A percentile compares a stretch with the other conserved stretches of the same genome.
These are phyloP conservation scores for Pythium brachiatum DNA, from an alignment of 352 stramenopile species.

Conservation along the genomic window DNA sequence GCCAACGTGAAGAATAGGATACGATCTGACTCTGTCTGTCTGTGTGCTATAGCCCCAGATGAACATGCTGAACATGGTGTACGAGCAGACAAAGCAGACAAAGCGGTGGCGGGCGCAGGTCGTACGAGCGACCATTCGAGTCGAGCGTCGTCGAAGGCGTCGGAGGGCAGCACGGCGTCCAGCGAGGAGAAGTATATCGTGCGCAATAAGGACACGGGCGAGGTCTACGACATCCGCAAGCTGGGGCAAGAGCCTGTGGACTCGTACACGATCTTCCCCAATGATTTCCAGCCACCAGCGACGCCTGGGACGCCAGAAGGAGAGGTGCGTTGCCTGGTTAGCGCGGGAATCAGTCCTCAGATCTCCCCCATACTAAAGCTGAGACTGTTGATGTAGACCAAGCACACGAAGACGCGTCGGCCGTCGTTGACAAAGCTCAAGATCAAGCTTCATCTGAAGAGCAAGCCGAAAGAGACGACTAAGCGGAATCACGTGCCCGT, in stretches of 20 bases:
- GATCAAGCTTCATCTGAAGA: constrained; percentile 69
- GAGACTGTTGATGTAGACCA: constrained; percentile 27
- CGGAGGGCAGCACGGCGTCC: constrained; percentile 6
- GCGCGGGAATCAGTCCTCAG: no score
- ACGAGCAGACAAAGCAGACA: constrained; percentile 1
- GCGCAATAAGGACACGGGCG: constrained; percentile 80
- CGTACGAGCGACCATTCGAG: constrained; percentile 11
- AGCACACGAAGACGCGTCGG: constrained; percentile 47
- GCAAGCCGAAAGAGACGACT: constrained; percentile 47
- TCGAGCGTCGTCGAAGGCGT: constrained; percentile 7
- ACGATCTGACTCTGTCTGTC: neutral
- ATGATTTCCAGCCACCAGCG: constrained; percentile 46
- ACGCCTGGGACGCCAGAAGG: constrained; percentile 23
- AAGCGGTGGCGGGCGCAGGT: constrained; percentile 7
- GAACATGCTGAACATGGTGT: neutral
- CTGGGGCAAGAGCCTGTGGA: constrained; percentile 51
- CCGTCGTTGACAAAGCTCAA: constrained; percentile 68
- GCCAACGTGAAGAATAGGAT: no score
- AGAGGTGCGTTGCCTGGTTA: constrained; percentile 24
- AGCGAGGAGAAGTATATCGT: constrained; percentile 72
- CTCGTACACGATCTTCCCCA: constrained; percentile 77
- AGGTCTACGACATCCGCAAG: constrained; percentile 76
- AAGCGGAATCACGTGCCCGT: constrained; percentile 70
- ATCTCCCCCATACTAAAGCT: no score
- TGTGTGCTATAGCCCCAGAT: neutral